Base-by-base conservation (phyloP, 805 yeast species). In the Wickerhamomyces ciferrii region DNA sequence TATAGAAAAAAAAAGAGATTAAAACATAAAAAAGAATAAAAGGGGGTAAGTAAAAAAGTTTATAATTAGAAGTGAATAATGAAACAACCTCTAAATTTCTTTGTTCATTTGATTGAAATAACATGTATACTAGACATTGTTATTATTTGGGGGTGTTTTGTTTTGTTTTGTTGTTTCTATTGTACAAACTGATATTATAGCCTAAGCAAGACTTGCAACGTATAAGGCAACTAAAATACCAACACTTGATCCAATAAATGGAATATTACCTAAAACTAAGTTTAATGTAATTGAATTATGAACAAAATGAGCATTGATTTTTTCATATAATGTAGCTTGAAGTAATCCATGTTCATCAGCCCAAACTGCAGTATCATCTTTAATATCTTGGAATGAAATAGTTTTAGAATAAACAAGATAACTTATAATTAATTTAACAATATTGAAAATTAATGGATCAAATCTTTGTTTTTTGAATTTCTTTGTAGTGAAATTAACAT, bases 361-460 rank as follows among this genome's bases (percentile, higher is more conserved):
- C 60, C 61, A 53, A 39, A 56, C 60, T 29, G 52, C 53, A 29
- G 62, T 56, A 43, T 58, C 58, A 51, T 53, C 53, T 47, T 54
- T 55, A 39, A 59, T 46, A 45, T 60, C 66, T 9, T 57, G 57
- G 35, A 61, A 54, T 31, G 62, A 52, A 29, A 62, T 58, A 39
- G 52, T 34, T 21, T 56, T 54, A 4, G 56, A 53, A 35, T 60
- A 47, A 48, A 72, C 54, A 48, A 67, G 59, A 60, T 68, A 71
- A 50, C 69, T 67, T 23, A 72, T 50, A 49, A 78, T 55, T 27
- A 74, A 59, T 59, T 79, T 78, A 44, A 69, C 50, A 53, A 80
- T 61, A 47, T 75, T 74, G 60, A 75, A 79, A 42, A 72, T 64
- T 51, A 80, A 70, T 38, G 86, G 84, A 60, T 81, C 87, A 60